Base-by-base conservation (phyloP, 441 rosid species). In the Adansonia madagascariensis region DNA sequence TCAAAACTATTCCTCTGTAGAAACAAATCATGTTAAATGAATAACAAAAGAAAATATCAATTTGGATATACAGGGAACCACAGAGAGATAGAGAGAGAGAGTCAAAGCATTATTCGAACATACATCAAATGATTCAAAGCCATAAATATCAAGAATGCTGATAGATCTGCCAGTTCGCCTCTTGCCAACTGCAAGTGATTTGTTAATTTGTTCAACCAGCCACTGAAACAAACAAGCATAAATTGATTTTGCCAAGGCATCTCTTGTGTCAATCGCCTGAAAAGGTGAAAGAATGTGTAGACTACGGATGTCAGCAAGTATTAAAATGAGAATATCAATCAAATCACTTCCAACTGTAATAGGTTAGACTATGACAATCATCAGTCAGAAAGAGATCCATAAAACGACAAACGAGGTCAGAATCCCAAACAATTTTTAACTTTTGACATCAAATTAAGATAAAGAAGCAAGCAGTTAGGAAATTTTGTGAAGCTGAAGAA, bases 81-180 rank as follows among this genome's bases (percentile, higher is more conserved):
- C 8, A 24, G 63, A 43, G 24, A 75, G 57, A 59, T 18, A 46
- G 18, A 41, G 66, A 79, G 66, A 79, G 55, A 78, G 60, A 35
- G 49, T 62, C 15, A 75, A 79, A 68, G 64, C 59, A 74, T 66
- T 74, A 71, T 24, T 59, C 78, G 61, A 77, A 73, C 93, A 79
- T 89, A 97, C 99, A 78, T 92, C 91, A 90, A 97, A 97, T 41
- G 99, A 97, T 86, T 97, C 99, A 80, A 97, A 97, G 83, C 99
- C 98, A 77, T 97, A 97, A 70, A 97, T 97, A 85, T 97, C 99
- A 79, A 97, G 98, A 89, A 97, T 97, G 88, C 98, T 94, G 82
- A 97, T 97, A 79, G 98, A 93, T 91, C 99, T 88, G 75, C 98
- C 99, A 1, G 98, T 90, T 82, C 94, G 86, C 79, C 88, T 88